Evolutionary conservation across 257 asterid species (phyloP), one percentile per base, ranked within the genome.

Genomic region (Linderniella brevidens): DNA sequence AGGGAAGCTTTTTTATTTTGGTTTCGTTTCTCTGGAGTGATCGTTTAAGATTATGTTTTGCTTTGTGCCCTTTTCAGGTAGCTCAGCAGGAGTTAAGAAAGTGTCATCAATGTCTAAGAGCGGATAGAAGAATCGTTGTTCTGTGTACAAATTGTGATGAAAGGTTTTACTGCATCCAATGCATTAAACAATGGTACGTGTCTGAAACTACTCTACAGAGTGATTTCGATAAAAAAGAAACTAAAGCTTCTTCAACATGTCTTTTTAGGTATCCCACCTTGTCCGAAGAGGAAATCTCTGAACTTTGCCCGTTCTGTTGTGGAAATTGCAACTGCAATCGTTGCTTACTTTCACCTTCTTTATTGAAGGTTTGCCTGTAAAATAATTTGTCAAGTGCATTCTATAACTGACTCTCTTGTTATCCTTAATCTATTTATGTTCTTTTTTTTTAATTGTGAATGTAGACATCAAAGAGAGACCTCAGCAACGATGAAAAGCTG

Each of bases 251-350:
- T 20, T 37, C 36, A 20, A 50, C 42, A 17, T 57, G 49, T 56
- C 29, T 55, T 17, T 44, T 53, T 50, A 86, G 97, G 97, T 86
- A 86, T 66, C 78, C 93, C 17, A 13, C 64, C 25, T 59, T 72
- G 52, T 63, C 56, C 0, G 90, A 78, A 57, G 78, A 68, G 63
- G 90, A 80, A 32, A 58, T 72, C 54, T 36, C 90, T 35, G 77
- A 74, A 56, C 29, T 62, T 56, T 88, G 98, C 60, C 95, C 98
- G 18, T 64, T 55, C 42, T 88, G 98, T 63, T 68, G 85, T 17
- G 70, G 66, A 43, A 76, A 66, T 50, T 88, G 98, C 73, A 88
- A 88, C 64, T 88, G 98, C 76, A 72, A 78, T 72, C 53, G 54
- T 52, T 88, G 98, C 72, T 76, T 88, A 67, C 92, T 65, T 56